phyloP scores from a whole-genome alignment of 2,329 filamentous ascomycete genomes.

The Fusarium siculi region DNA sequence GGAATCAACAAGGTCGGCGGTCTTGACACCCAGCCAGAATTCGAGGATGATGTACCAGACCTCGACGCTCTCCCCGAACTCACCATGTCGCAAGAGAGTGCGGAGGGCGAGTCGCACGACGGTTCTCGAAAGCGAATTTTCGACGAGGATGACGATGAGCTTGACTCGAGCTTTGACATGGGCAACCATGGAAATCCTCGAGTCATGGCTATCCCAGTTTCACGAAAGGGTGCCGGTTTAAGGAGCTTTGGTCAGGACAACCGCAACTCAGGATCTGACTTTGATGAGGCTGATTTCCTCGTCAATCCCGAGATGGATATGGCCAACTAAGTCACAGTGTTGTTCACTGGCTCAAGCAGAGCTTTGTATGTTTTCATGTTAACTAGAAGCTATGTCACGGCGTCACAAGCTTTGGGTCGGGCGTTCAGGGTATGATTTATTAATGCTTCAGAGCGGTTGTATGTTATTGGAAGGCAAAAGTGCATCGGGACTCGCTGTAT shows the following conservation, averaged over 20 bases:
- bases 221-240: conserved; percentile 43
- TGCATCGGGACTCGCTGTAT: conserved; percentile 25
- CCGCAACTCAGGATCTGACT: conserved; percentile 62
- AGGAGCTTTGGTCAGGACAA: conserved; percentile 59
- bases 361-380: conserved; percentile 10
- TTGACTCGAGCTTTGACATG: conserved; percentile 54
- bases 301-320: conserved; percentile 60
- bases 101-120: conserved; percentile 49
- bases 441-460: conserved; percentile 35
- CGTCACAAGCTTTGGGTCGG: conserved; percentile 30
- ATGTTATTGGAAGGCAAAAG: conserved; percentile 16
- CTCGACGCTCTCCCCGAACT: conserved; percentile 59
- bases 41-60: conserved; percentile 45
- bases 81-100: conserved; percentile 67
- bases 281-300: conserved; percentile 76
- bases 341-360: not conserved
- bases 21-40: conserved; percentile 67
- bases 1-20: conserved; percentile 82
- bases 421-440: conserved; percentile 29
- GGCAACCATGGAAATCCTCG: conserved; percentile 54
- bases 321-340: conserved; percentile 16
- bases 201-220: conserved; percentile 60
- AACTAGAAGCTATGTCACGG: conserved; percentile 18
- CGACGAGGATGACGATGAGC: conserved; percentile 54
- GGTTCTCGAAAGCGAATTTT: conserved; percentile 61